These are phyloP conservation scores for Neurospora sp. DNA, from an alignment of 495 filamentous ascomycete genomes.

Conservation along the genomic window DNA sequence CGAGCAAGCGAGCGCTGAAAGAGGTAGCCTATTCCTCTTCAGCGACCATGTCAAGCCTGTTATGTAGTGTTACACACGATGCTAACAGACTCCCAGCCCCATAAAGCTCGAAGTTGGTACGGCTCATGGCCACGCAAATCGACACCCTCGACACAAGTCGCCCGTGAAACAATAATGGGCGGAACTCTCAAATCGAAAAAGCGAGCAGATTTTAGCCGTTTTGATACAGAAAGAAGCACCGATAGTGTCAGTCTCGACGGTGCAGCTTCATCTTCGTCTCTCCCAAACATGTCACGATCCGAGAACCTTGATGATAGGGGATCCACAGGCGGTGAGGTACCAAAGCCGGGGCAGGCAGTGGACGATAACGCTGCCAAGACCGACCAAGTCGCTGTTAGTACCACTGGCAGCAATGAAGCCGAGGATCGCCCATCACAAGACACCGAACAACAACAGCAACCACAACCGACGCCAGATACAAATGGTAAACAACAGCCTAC, in stretches of 20 bases:
- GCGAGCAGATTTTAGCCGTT: slow-evolving; percentile 36
- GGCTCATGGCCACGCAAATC: slow-evolving; percentile 66
- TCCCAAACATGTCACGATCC: slow-evolving; percentile 12
- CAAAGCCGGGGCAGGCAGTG: neutral
- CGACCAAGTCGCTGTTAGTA: slow-evolving; percentile 2
- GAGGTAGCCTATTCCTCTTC: slow-evolving; percentile 10
- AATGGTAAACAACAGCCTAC: slow-evolving; percentile 5
- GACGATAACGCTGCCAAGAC: slow-evolving; percentile 2
- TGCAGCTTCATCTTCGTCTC: slow-evolving; percentile 15
- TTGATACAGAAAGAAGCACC: slow-evolving; percentile 30
- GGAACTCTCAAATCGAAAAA: slow-evolving; percentile 30
- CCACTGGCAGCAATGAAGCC: neutral
- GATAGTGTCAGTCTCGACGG: slow-evolving; percentile 17
- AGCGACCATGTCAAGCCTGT: neutral
- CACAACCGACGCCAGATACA: neutral
- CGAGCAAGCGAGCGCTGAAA: slow-evolving; percentile 3
- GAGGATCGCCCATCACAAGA: neutral
- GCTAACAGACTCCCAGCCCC: slow-evolving; percentile 26
- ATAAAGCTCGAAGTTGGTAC: slow-evolving; percentile 53
- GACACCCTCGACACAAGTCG: slow-evolving; percentile 61
- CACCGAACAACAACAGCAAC: neutral
- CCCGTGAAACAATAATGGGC: slow-evolving; percentile 65
- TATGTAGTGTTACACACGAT: neutral
- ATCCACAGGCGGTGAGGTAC: neutral
- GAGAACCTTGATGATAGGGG: slow-evolving; percentile 1